phyloP scores from a whole-genome alignment of 2,329 filamentous ascomycete species.

The Xylaria sp. region DNA sequence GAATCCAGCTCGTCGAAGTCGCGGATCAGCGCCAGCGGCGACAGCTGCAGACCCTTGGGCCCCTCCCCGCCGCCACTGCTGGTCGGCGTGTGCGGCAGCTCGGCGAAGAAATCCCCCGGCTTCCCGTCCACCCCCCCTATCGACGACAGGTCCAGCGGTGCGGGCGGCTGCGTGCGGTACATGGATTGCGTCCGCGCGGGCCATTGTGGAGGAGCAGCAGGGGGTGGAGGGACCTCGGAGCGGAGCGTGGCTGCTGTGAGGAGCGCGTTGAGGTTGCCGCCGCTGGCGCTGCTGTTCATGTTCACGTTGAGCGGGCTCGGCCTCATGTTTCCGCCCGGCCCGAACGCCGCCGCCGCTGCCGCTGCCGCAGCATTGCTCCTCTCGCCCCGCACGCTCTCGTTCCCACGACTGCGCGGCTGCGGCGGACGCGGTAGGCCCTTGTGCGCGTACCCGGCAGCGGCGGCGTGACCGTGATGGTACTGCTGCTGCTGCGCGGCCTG shows the following conservation, averaged over 20 bases:
- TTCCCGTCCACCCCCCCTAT: constrained; percentile 32
- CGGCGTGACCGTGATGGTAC: neutral
- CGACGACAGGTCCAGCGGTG: constrained; percentile 38
- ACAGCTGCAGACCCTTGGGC: constrained; percentile 18
- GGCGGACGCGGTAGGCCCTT: constrained; percentile 27
- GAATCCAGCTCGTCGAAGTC: constrained; percentile 48
- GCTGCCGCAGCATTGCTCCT: constrained; percentile 38
- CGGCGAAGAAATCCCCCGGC: constrained; percentile 37
- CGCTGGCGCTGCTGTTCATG: neutral
- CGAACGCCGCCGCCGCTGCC: too few relatives aligned
- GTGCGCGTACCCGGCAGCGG: constrained; percentile 2
- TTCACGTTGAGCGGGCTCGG: neutral
- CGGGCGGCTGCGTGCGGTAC: constrained; percentile 36
- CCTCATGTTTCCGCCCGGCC: constrained; percentile 15
- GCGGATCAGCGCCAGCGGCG: constrained; percentile 42
- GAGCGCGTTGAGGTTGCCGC: neutral
- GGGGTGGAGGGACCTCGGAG: constrained; percentile 1
- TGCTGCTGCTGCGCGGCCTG: constrained; percentile 21
- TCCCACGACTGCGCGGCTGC: constrained; percentile 18
- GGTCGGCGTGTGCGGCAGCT: constrained; percentile 25
- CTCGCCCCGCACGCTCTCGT: constrained; percentile 35
- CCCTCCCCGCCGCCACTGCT: constrained; percentile 20
- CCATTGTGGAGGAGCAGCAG: constrained; percentile 26
- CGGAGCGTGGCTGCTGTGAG: constrained; percentile 14
- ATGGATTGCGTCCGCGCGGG: constrained; percentile 39